Conservation (phyloP, 2,329 filamentous ascomycete species). For the Ceratocystis albifundus region DNA sequence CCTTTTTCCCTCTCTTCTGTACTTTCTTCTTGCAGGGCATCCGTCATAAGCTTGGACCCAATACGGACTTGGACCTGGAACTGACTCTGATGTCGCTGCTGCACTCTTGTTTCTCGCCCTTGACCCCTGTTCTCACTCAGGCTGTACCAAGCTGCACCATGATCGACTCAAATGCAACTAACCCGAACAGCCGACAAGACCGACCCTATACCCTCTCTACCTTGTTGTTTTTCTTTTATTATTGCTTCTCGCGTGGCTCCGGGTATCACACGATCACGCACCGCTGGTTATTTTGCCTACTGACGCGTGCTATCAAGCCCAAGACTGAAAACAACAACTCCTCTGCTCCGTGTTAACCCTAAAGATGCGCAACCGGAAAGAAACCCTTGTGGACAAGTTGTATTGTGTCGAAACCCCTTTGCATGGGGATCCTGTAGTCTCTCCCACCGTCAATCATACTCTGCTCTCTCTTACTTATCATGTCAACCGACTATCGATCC, state of each 20-base stretch:
- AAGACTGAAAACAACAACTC: too few relatives aligned
- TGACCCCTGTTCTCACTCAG: not conserved
- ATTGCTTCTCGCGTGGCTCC: too few relatives aligned
- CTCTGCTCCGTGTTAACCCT: not conserved
- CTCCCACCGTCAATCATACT: not conserved
- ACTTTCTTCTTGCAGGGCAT: not conserved
- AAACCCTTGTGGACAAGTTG: not conserved
- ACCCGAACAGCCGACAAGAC: not conserved
- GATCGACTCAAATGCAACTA: not conserved
- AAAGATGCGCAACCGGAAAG: not conserved
- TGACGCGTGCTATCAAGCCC: too few relatives aligned
- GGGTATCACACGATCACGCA: too few relatives aligned
- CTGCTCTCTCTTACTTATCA: too few relatives aligned
- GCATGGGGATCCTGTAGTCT: not conserved
- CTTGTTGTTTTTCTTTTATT: too few relatives aligned
- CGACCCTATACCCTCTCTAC: not conserved
- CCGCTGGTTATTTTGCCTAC: too few relatives aligned
- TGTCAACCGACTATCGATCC: not conserved
- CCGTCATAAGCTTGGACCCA: not conserved
- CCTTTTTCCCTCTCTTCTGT: not conserved
- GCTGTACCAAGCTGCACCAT: not conserved
- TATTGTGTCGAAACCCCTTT: not conserved
- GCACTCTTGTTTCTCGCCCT: not conserved
- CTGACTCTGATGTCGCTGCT: constrained; percentile 5
- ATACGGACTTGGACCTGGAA: not conserved